phyloP scores from a whole-genome alignment of 768 basidiomycete species.

The Tylopilus balloui region DNA sequence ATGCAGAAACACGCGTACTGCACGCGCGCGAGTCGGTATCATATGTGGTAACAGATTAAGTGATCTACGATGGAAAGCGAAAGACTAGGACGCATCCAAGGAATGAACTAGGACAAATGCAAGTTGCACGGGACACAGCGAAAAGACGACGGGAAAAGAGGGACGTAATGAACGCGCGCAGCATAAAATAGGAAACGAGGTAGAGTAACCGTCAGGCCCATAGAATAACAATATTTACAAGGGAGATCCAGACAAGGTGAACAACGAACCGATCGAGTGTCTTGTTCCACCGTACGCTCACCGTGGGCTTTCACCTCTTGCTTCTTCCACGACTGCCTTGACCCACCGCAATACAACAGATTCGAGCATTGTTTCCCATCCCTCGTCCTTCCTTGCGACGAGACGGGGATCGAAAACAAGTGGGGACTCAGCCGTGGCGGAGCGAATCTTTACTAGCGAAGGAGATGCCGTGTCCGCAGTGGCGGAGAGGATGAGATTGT shows the following conservation, averaged over 20 bases:
- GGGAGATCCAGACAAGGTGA: neutral
- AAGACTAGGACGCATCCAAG: neutral
- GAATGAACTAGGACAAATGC: conserved; percentile 5
- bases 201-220: conserved; percentile 10
- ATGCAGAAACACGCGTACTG: neutral
- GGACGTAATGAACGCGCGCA: conserved; percentile 1
- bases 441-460: conserved; percentile 34
- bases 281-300: conserved; percentile 7
- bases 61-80: conserved; percentile 10
- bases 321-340: conserved; percentile 63
- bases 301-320: conserved; percentile 37
- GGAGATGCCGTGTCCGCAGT: conserved; percentile 20
- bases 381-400: conserved; percentile 68
- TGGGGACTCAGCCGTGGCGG: conserved; percentile 41
- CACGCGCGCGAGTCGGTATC: conserved; percentile 6
- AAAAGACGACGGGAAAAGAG: neutral
- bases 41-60: conserved; percentile 15
- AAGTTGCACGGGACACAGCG: neutral
- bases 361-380: conserved; percentile 82
- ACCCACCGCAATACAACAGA: conserved; percentile 61
- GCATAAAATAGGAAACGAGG: conserved; percentile 9
- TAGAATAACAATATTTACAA: conserved; percentile 6
- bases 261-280: neutral
- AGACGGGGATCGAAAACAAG: conserved; percentile 68
- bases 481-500: neutral